Conservation (phyloP, 1,284 basidiomycete species). For the Cutaneotrichosporon sp. region DNA sequence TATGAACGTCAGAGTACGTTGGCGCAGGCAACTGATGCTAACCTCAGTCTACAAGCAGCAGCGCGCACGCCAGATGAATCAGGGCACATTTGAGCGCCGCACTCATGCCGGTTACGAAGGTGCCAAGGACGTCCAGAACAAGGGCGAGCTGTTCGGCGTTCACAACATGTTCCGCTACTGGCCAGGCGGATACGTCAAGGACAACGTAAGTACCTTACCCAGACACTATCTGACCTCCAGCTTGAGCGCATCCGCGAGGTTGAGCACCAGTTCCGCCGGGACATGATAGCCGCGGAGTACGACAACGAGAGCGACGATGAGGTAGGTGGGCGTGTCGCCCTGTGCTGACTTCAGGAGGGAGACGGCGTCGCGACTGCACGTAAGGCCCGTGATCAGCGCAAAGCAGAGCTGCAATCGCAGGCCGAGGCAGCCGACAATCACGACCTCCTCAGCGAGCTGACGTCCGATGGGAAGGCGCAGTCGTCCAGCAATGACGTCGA, state of each 20-base stretch:
- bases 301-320: constrained; percentile 1
- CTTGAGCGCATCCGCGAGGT: constrained; percentile 32
- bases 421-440: not conserved
- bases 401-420: not conserved
- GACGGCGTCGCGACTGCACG: not conserved
- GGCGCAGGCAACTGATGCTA: not conserved
- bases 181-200: constrained; percentile 36
- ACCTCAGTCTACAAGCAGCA: constrained; percentile 43
- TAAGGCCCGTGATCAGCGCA: not conserved
- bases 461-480: constrained; percentile 1
- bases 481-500: constrained; percentile 17
- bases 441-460: constrained; percentile 9
- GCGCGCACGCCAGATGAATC: constrained; percentile 39
- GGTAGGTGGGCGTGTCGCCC: not conserved
- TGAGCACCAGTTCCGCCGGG: constrained; percentile 31
- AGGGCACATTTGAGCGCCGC: constrained; percentile 43
- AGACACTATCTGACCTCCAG: constrained; percentile 15
- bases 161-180: constrained; percentile 47
- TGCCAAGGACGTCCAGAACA: constrained; percentile 22
- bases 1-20: constrained; percentile 49
- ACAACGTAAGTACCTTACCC: constrained; percentile 22
- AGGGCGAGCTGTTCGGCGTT: constrained; percentile 45
- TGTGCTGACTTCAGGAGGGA: not conserved
- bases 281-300: constrained; percentile 29
- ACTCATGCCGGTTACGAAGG: constrained; percentile 40